Conservation (phyloP, 805 yeast species). For the Lipomyces spencermartinsiae region DNA sequence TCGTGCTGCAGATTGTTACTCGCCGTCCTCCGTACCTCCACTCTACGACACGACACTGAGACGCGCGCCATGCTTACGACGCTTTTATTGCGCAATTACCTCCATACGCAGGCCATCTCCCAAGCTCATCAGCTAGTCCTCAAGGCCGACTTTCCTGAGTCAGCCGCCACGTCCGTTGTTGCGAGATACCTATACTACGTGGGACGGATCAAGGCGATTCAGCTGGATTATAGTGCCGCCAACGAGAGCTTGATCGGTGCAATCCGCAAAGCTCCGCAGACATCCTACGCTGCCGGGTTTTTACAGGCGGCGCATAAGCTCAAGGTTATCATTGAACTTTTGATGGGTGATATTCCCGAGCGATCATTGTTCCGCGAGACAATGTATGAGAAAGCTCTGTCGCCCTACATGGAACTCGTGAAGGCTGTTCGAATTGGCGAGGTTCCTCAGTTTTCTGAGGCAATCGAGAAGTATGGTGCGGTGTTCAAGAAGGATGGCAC, state of each 20-base stretch:
- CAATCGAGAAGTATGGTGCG: constrained; percentile 66
- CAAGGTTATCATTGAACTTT: constrained; percentile 83
- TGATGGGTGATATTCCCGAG: constrained; percentile 97
- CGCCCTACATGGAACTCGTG: constrained; percentile 85
- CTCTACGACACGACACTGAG: constrained; percentile 90
- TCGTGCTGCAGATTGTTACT: constrained; percentile 55
- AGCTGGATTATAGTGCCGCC: constrained; percentile 89
- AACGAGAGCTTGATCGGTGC: constrained; percentile 92
- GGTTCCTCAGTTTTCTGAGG: constrained; percentile 75
- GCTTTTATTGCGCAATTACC: constrained; percentile 79
- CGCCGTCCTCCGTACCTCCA: constrained; percentile 80
- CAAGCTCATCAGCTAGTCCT: constrained; percentile 89
- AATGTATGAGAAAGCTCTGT: constrained; percentile 62
- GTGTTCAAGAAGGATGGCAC: constrained; percentile 76
- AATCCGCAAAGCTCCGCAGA: constrained; percentile 94
- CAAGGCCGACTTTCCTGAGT: constrained; percentile 85
- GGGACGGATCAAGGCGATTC: constrained; percentile 90
- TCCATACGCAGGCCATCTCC: constrained; percentile 77
- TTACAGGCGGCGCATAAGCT: constrained; percentile 88
- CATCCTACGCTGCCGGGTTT: constrained; percentile 82
- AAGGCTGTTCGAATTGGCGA: constrained; percentile 94
- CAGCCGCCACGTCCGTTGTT: constrained; percentile 83
- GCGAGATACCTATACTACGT: constrained; percentile 91
- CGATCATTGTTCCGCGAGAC: constrained; percentile 76
- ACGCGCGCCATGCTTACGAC: constrained; percentile 88